Evolutionary conservation across 768 basidiomycete species (phyloP).

Genomic region (Mycena crocata): DNA sequence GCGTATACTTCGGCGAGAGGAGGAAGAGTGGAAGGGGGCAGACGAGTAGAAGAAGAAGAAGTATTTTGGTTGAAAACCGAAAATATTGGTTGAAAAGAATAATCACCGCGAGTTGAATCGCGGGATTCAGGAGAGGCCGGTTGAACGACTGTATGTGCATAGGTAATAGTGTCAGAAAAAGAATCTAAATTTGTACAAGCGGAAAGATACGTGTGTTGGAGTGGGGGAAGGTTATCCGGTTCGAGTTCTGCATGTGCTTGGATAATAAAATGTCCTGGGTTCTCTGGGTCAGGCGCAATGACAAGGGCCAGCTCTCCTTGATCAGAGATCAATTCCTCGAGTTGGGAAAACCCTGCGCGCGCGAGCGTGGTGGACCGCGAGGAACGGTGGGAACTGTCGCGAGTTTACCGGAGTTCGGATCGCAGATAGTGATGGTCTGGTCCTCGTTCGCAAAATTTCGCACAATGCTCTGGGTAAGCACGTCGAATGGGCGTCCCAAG

Average conservation of each 20-base stretch:
- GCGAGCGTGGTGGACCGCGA: not conserved
- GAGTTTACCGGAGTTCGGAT: conserved; percentile 12
- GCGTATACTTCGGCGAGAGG: conserved; percentile 7
- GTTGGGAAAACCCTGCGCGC: not conserved
- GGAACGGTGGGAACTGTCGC: conserved; percentile 16
- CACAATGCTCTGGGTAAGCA: conserved; percentile 5
- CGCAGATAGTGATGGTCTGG: conserved; percentile 14
- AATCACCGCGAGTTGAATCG: conserved; percentile 21
- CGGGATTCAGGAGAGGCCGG: conserved; percentile 10
- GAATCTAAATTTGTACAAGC: conserved; percentile 18
- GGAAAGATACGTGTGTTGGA: conserved; percentile 12
- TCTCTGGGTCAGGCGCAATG: not conserved
- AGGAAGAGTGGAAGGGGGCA: not conserved
- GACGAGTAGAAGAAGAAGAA: not conserved
- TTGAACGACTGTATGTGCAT: conserved; percentile 19
- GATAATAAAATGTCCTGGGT: conserved; percentile 2
- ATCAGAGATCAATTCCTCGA: conserved; percentile 23
- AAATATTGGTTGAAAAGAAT: not conserved
- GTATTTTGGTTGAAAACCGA: not conserved
- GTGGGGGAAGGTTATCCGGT: conserved; percentile 3
- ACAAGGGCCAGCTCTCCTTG: conserved; percentile 18
- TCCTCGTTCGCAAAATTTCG: conserved; percentile 15
- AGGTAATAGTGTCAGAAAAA: conserved; percentile 1
- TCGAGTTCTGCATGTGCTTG: conserved; percentile 9
- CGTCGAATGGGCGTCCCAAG: conserved; percentile 24